A percentile compares a stretch with the other conserved stretches of the same genome.
phyloP scores from a whole-genome alignment of 495 filamentous ascomycete genomes.

The Tuber melanosporum region DNA sequence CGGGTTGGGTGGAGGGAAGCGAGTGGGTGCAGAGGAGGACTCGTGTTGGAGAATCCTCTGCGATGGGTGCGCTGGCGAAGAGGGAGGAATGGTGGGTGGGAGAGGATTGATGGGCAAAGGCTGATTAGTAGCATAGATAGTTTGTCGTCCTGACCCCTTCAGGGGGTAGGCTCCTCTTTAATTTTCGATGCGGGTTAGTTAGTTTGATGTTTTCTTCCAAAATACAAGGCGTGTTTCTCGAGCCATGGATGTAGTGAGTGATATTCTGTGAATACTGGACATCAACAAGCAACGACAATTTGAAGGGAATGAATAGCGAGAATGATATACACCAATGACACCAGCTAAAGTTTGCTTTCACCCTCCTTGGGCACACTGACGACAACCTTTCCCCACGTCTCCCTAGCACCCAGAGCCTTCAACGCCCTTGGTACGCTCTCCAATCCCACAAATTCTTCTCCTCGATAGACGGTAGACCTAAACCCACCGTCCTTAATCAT shows the following conservation, averaged over 20 bases:
- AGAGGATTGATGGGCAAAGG: too few species aligned
- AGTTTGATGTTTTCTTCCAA: neutral
- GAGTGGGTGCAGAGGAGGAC: neutral
- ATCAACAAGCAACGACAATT: neutral
- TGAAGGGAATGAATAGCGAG: neutral
- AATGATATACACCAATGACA: neutral
- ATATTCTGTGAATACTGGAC: neutral
- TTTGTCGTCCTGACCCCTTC: neutral
- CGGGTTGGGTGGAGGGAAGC: neutral
- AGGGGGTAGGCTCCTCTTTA: neutral
- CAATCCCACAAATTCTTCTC: constrained; percentile 63
- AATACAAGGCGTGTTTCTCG: neutral
- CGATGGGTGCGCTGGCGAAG: neutral
- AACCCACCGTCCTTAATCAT: constrained; percentile 74
- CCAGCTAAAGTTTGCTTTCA: constrained; percentile 42
- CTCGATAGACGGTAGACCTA: constrained; percentile 66
- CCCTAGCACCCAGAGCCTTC: constrained; percentile 66
- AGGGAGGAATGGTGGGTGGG: neutral
- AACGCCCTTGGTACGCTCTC: constrained; percentile 73
- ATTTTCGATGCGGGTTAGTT: neutral
- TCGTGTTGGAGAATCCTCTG: neutral
- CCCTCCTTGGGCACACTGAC: constrained; percentile 72
- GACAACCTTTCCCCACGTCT: constrained; percentile 95
- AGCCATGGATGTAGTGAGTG: neutral
- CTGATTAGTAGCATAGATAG: neutral